A percentile compares a stretch with the other conserved stretches of the same genome.
Evolutionary conservation across 2,329 filamentous ascomycete species (phyloP).

Genomic region (Penicillium sp.): DNA sequence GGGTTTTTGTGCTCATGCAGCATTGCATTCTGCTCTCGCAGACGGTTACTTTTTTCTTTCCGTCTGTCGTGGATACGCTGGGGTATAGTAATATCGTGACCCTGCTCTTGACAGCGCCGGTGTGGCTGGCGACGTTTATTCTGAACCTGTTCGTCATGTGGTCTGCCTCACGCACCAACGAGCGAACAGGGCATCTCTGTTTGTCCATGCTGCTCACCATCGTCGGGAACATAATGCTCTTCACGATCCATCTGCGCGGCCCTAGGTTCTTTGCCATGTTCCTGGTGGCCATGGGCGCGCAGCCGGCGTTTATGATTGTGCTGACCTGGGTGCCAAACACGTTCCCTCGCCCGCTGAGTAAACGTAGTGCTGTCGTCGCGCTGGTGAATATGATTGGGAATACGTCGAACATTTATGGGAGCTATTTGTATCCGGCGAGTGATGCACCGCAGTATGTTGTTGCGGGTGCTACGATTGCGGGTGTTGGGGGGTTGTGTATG

Average conservation of each 20-base stretch:
- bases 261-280: conserved; percentile 17
- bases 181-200: background rate
- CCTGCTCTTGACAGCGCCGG: conserved; percentile 47
- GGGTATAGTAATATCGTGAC: conserved; percentile 44
- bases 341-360: conserved; percentile 34
- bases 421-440: background rate
- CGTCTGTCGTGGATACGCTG: conserved; percentile 41
- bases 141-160: background rate
- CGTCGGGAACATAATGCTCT: conserved; percentile 2
- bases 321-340: conserved; percentile 35
- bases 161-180: conserved; percentile 6
- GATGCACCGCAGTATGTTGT: background rate
- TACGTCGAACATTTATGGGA: background rate
- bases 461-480: background rate
- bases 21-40: conserved; percentile 42
- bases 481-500: background rate
- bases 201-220: conserved; percentile 12
- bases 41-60: conserved; percentile 41
- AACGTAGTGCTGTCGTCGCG: conserved; percentile 34
- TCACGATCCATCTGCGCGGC: background rate
- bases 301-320: conserved; percentile 30
- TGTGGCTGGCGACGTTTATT: background rate
- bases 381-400: conserved; percentile 36
- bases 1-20: conserved; percentile 40
- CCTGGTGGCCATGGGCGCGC: conserved; percentile 18